Evolutionary conservation across 371 early-diverging fungal genomes (phyloP), one percentile per base, ranked within the genome.

Genomic region (Rhizopus delemar): DNA sequence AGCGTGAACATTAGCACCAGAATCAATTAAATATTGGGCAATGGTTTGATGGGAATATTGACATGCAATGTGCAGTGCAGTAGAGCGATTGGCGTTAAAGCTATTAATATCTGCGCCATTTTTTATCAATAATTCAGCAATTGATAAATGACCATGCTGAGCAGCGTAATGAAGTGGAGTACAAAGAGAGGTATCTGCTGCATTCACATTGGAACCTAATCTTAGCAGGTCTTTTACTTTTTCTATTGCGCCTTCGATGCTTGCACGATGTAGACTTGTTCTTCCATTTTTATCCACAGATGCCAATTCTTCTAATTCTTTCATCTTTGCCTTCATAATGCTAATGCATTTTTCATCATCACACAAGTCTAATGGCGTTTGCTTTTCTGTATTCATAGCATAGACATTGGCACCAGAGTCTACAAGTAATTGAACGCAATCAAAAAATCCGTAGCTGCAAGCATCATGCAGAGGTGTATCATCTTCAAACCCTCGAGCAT

Each of bases 81-180:
- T 91, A 39, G 85, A 85, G 63, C 80, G 53, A 73, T 84, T 56
- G 60, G 78, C 0, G 31, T 43, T 52, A 12, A 52, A 6, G 33
- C 61, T 71, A 58, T 90, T 86, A 32, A 87, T 81, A 46, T 87
- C 81, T 0, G 92, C 94, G 5, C 92, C 93, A 51, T 82, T 81
- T 13, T 83, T 72, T 13, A 94, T 73, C 57, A 96, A 57, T 16
- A 81, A 66, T 33, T 82, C 75, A 4, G 86, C 88, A 31, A 90
- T 74, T 7, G 75, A 73, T 7, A 77, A 65, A 58, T 87, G 84
- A 0, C 92, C 93, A 38, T 84, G 73, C 11, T 82, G 72, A 31
- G 88, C 82, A 4, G 95, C 94, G 59, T 88, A 91, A 41, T 95
- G 96, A 28, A 94, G 60, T 6, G 95, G 90, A 4, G 93, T 90